Conservation (phyloP, 371 early-diverging fungal genomes). For the Fennellomyces sp. region DNA sequence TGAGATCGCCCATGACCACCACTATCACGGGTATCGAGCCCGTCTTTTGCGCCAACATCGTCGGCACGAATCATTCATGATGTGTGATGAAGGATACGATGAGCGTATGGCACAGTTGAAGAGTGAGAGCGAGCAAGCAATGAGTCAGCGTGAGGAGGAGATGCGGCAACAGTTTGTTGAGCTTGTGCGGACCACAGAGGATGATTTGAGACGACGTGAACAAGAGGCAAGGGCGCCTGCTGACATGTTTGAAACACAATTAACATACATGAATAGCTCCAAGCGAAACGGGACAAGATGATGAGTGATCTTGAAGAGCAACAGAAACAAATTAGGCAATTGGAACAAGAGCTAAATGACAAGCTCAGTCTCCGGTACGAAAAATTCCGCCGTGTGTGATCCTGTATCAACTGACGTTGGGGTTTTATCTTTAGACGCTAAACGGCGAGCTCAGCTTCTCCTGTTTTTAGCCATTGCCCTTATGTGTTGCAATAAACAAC, state of each 20-base stretch:
- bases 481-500: no score
- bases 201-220: constrained; percentile 64
- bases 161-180: constrained; percentile 75
- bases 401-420: no score
- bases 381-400: no score
- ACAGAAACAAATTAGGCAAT: constrained; percentile 13
- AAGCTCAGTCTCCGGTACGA: constrained; percentile 12
- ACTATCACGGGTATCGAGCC: constrained; percentile 82
- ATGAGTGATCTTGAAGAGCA: constrained; percentile 29
- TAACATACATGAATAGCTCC: constrained; percentile 8
- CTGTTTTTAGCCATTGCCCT: no score
- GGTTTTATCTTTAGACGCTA: no score
- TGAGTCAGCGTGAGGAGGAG: constrained; percentile 75
- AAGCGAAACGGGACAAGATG: constrained; percentile 21
- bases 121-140: constrained; percentile 59
- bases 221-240: constrained; percentile 39
- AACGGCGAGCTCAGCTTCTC: no score
- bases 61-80: constrained; percentile 75
- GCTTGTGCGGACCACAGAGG: constrained; percentile 79
- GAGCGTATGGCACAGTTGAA: constrained; percentile 60
- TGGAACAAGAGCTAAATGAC: constrained; percentile 19
- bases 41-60: constrained; percentile 59
- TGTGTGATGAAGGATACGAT: constrained; percentile 79
- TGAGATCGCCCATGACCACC: constrained; percentile 77
- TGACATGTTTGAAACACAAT: background rate